Evolutionary conservation across 306 rosid genomes (phyloP).

Genomic region (Acmispon strigosus): DNA sequence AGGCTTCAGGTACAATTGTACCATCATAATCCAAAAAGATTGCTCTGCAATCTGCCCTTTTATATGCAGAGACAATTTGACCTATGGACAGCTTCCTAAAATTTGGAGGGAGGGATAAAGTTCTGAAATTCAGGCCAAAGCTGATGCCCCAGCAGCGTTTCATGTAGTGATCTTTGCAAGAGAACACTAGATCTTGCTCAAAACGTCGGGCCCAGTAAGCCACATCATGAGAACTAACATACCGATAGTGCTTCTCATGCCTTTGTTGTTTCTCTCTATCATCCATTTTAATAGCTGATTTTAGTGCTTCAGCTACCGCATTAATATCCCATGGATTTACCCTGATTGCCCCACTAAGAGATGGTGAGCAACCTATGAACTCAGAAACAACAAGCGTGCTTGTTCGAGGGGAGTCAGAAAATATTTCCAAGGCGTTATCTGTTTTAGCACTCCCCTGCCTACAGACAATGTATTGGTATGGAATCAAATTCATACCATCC

Average conservation of each 20-base stretch:
- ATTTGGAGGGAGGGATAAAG: constrained; percentile 77
- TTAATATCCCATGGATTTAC: constrained; percentile 77
- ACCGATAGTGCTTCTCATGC: constrained; percentile 74
- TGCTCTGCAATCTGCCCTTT: constrained; percentile 57
- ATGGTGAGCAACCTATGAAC: constrained; percentile 86
- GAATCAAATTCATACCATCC: constrained; percentile 85
- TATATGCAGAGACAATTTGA: constrained; percentile 56
- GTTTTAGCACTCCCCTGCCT: constrained; percentile 66
- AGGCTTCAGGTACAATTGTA: constrained; percentile 63
- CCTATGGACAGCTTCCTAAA: constrained; percentile 72
- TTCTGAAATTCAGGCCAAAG: constrained; percentile 66
- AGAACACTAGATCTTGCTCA: constrained; percentile 54
- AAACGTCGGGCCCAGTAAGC: constrained; percentile 75
- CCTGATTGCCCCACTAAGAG: constrained; percentile 90
- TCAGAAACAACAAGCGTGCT: constrained; percentile 81
- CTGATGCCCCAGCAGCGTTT: constrained; percentile 79
- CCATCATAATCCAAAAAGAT: constrained; percentile 93
- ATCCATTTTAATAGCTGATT: constrained; percentile 52
- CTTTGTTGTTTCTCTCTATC: constrained; percentile 53
- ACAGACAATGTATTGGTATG: constrained; percentile 61
- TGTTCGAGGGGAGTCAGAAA: constrained; percentile 33
- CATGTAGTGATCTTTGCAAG: constrained; percentile 64
- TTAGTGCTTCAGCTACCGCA: constrained; percentile 73
- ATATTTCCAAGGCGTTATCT: constrained; percentile 37
- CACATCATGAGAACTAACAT: constrained; percentile 81